Evolutionary conservation across 371 early-diverging fungal species (phyloP).

Genomic region (Mucor plumbeus): DNA sequence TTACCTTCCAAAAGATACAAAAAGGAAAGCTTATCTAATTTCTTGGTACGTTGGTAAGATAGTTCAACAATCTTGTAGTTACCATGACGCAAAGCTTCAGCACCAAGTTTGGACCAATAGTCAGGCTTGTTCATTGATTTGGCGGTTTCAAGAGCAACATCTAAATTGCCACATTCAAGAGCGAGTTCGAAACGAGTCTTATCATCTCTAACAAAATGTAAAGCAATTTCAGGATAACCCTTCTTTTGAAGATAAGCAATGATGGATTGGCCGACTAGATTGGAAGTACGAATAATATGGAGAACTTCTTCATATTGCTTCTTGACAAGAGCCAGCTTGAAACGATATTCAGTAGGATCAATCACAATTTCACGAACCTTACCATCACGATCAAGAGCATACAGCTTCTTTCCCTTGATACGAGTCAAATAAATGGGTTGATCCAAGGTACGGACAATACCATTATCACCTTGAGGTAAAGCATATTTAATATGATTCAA

Average conservation of each 20-base stretch:
- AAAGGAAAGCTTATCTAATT: conserved; percentile 92
- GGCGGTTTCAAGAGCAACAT: conserved; percentile 92
- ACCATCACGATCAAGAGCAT: conserved; percentile 88
- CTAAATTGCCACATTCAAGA: conserved; percentile 93
- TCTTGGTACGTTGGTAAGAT: conserved; percentile 88
- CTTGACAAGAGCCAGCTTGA: conserved; percentile 93
- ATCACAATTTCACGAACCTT: conserved; percentile 84
- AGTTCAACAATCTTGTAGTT: conserved; percentile 89
- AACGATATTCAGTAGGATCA: conserved; percentile 97
- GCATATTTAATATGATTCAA: conserved; percentile 98
- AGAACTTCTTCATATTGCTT: conserved; percentile 92
- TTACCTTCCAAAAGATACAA: conserved; percentile 92
- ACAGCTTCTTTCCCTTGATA: conserved; percentile 83
- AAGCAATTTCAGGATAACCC: conserved; percentile 97
- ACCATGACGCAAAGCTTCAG: conserved; percentile 89
- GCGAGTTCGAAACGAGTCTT: conserved; percentile 96
- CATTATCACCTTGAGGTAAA: conserved; percentile 94
- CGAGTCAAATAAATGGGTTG: conserved; percentile 92
- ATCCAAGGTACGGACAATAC: conserved; percentile 95
- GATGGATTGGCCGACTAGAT: conserved; percentile 97
- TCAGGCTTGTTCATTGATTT: conserved; percentile 85
- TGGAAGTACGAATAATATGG: conserved; percentile 92
- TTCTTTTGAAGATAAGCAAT: conserved; percentile 98
- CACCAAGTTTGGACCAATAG: conserved; percentile 85
- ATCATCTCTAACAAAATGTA: conserved; percentile 97